A percentile compares a stretch with the other conserved stretches of the same genome.
These are phyloP conservation scores for Oryza coarctata DNA, from an alignment of 176 grass and related monocot species.

Conservation along the genomic window DNA sequence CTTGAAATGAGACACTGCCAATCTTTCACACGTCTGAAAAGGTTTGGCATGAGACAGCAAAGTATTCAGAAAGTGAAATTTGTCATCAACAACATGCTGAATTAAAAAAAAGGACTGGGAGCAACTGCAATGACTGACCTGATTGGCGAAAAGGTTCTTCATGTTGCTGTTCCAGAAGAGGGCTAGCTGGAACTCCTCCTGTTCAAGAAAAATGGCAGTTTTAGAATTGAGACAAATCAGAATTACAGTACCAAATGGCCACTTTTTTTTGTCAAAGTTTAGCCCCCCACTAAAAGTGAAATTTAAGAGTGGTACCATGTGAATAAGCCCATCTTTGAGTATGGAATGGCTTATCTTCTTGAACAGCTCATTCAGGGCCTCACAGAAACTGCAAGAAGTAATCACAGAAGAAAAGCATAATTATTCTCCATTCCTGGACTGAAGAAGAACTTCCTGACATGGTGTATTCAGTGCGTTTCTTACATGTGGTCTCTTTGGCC, in stretches of 20 bases:
- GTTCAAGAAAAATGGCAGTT: not conserved
- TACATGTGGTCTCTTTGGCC: conserved; percentile 69
- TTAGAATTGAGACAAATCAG: not conserved
- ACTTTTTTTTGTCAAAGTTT: not conserved
- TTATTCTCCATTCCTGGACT: not conserved
- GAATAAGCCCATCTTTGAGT: conserved; percentile 67
- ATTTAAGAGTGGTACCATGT: conserved; percentile 47
- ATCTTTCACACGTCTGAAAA: not conserved
- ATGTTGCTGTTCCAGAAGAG: conserved; percentile 73
- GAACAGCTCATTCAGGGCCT: conserved; percentile 75
- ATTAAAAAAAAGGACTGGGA: not conserved
- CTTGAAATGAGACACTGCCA: not conserved
- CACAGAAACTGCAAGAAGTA: conserved; percentile 49
- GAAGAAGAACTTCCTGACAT: not conserved
- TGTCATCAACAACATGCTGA: not conserved
- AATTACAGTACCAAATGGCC: not conserved
- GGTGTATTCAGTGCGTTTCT: conserved; percentile 21
- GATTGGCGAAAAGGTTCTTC: conserved; percentile 73
- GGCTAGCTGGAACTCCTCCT: conserved; percentile 87
- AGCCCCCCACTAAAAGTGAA: not conserved
- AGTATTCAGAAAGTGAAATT: not conserved
- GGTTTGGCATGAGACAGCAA: not conserved
- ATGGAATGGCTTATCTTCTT: conserved; percentile 83
- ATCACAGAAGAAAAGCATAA: not conserved
- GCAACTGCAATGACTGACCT: conserved; percentile 42